Conservation (phyloP, 805 yeast genomes). For the Candida qinlingensis region DNA sequence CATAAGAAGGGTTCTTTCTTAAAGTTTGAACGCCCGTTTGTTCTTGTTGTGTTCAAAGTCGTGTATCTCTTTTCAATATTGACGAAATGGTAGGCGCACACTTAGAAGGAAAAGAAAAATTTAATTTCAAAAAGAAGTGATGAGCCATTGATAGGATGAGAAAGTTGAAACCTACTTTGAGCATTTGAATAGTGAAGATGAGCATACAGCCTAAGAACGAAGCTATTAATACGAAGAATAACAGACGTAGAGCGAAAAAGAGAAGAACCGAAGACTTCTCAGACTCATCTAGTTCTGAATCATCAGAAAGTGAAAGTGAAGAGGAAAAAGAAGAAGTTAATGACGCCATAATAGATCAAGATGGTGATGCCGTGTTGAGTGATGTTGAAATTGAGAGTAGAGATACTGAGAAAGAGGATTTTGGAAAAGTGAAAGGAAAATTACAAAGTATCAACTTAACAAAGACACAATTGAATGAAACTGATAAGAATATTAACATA, state of each 20-base stretch:
- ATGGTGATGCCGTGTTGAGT: conserved; percentile 26
- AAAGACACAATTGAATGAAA: conserved; percentile 29
- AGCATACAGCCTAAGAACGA: conserved; percentile 22
- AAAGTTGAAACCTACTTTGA: too few species aligned
- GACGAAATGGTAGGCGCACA: background rate
- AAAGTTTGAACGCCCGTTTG: too few species aligned
- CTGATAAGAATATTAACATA: conserved; percentile 26
- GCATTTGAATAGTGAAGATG: conserved; percentile 9
- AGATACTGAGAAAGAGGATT: conserved; percentile 11
- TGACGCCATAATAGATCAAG: conserved; percentile 5
- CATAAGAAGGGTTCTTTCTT: too few species aligned
- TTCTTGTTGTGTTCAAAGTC: too few species aligned
- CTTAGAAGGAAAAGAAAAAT: too few species aligned
- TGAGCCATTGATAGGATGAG: background rate
- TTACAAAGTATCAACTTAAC: conserved; percentile 26
- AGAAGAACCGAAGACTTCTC: conserved; percentile 79
- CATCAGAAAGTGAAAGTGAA: conserved; percentile 28
- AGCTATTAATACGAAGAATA: conserved; percentile 7
- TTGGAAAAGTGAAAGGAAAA: conserved; percentile 11
- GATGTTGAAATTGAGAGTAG: conserved; percentile 26
- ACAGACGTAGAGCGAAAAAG: conserved; percentile 56
- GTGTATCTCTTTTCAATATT: background rate
- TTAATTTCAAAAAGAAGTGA: too few species aligned
- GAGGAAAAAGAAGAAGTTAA: conserved; percentile 5
- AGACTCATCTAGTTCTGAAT: conserved; percentile 42